Base-by-base conservation (phyloP, 2,329 filamentous ascomycete species). In the Didymella segeticola region DNA sequence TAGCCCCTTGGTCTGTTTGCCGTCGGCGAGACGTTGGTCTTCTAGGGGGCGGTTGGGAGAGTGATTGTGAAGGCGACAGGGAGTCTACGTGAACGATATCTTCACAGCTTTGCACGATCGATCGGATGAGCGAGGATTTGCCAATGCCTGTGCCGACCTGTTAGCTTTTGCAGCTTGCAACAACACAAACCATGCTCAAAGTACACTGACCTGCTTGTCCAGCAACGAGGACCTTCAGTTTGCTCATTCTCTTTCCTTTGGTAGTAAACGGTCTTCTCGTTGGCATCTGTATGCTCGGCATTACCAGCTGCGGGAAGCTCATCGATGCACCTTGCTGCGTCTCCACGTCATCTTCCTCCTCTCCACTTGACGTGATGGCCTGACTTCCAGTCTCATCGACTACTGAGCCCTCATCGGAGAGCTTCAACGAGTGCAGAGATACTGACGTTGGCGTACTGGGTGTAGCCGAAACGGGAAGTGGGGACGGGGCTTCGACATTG, bases 201-300 rank as follows among this genome's bases (percentile, higher is more conserved):
- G 11, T 46, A 27, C 15, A 54, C 66, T 50, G 81, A 89, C 91
- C 90, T 68, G 86, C 83, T 67, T 86, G 85, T 25, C 95, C 95
- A 45, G 91, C 89, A 49, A 98, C 81, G 60, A 98, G 80, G n/a
- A 98, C 80, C 77, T 96, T 98, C 48, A 98, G 80, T 64, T 91
- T 88, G 1, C 93, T 93, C 72, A 98, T 84, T 27, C 83, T 83
- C 77, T 89, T 93, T 14, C 95, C 95, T 39, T 84, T 84, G n/a
- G 89, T 86, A 0, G 95, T 97, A 73, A 98, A 98, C 0, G 93
- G 93, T 45, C 92, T 84, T 43, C 95, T 86, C 56, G 86, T 89
- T 3, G 95, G 93, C 85, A 99, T 95, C 57, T 86, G 87, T 66
- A 99, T 88, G 69, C 92, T 96, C 5, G 95, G 95, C 95, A 99